Evolutionary conservation across 495 filamentous ascomycete genomes (phyloP), one percentile per base, ranked within the genome.

Genomic region (Xanthoparmelia taractica): DNA sequence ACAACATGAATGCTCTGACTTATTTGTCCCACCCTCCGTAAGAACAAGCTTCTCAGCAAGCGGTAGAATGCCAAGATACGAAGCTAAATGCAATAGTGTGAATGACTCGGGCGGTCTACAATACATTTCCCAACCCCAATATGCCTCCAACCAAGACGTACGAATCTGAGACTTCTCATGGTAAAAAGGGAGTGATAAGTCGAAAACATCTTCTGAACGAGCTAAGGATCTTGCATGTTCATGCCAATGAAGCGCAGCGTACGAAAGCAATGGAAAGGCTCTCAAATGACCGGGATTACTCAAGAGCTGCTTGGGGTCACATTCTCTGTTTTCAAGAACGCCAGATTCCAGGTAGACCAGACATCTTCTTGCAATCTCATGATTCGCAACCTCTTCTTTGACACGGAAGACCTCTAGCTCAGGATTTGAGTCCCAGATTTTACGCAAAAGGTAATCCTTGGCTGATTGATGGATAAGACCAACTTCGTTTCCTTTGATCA

Each of bases 401-500:
- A 73, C 58, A 34, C 66, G 68, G 52, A 71, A 72, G n/a, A 33
- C 10, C 43, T 69, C 61, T 48, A 69, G 59, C n/a, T 45, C 52
- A 34, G 52, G 40, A 54, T 67, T 57, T 58, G 36, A 23, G 65
- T 70, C 65, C 18, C 6, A 55, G 20, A 12, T 45, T 55, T 66
- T 38, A 13, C 70, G 60, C 36, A 69, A 57, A 36, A 73, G 60
- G 61, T 73, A 76, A 17, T 76, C 74, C 63, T 70, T 74, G 11
- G 70, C 73, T 40, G 74, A 76, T 48, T 75, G 67, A 60, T 76
- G 74, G 34, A 76, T 62, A 37, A 76, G 66, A 29, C 65, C 58
- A 43, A 47, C 40, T 40, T 59, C 29, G 41, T 18, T 17, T 47
- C 4, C 27, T 33, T 59, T 13, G 20, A 59, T 59, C 25, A 18